Evolutionary conservation across 2,329 filamentous ascomycete genomes (phyloP), one percentile per base, ranked within the genome.

Genomic region (Pleoardoris graminearum): DNA sequence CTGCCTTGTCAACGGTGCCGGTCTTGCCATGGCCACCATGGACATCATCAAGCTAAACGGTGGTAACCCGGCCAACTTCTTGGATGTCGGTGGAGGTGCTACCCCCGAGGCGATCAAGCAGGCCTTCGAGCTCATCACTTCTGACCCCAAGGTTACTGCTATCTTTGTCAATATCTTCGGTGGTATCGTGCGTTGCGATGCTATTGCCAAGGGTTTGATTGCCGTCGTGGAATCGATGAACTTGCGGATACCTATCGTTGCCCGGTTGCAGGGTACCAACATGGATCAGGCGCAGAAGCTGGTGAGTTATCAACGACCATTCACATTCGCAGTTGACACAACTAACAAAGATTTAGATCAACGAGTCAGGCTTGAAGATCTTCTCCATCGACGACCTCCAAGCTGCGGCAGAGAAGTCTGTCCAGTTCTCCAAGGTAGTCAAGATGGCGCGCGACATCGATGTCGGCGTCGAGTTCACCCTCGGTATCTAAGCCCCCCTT

Each of bases 81-180:
- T 99, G 67, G 94, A 99, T 75, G 94, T 99, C 66, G 94, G 94
- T 72, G 94, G 94, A 76, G 94, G 94, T 82, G 94, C 94, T 65
- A 99, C 94, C 55, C 92, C 94, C 29, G 88, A 92, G 63, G 94
- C 94, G 68, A 99, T 99, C 80, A 90, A 91, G 82, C 89, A 94
- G 79, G 94, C 94, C 63, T 99, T 99, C 74, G 92, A 96, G 77
- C 89, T 99, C 70, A 99, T 99, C 81, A 99, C 94, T 68, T 94
- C 88, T 78, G 94, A 99, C 77, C 86, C 91, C 73, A 97, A 97
- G 84, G 94, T 99, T 63, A 93, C 92, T 46, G 94, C 94, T 70
- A 94, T 99, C 80, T 99, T 99, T 68, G 94, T 99, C 82, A 99
- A 99, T 85, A 99, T 99, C 77, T 99, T 99, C 74, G 94, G 94